A percentile compares a stretch with the other conserved stretches of the same genome.
These are phyloP conservation scores for Termitomyces sp. DNA, from an alignment of 768 basidiomycete species.

Conservation along the genomic window DNA sequence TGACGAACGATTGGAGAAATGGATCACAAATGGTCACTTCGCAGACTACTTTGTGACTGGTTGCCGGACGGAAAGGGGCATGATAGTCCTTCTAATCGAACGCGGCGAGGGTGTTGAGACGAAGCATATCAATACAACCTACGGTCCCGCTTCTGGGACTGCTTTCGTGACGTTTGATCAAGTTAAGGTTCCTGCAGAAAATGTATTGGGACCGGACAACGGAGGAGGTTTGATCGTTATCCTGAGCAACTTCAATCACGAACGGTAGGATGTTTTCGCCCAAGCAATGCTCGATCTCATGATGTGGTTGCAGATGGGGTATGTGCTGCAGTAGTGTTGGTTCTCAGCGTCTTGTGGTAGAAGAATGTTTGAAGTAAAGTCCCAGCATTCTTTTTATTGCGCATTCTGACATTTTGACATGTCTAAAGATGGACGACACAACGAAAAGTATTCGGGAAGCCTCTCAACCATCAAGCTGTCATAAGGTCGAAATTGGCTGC, in stretches of 20 bases:
- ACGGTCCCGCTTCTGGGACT: slow-evolving; percentile 62
- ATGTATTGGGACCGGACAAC: slow-evolving; percentile 45
- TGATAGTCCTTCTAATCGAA: slow-evolving; percentile 12
- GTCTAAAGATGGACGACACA: slow-evolving; percentile 62
- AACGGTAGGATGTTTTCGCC: slow-evolving; percentile 42
- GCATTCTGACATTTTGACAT: background rate
- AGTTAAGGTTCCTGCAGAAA: slow-evolving; percentile 45
- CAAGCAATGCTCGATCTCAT: background rate
- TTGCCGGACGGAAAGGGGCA: slow-evolving; percentile 42
- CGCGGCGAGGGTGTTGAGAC: slow-evolving; percentile 18
- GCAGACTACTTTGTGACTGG: slow-evolving; percentile 47
- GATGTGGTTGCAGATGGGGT: slow-evolving; percentile 42
- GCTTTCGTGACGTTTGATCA: slow-evolving; percentile 19
- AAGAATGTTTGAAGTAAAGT: slow-evolving; percentile 66
- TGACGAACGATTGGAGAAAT: slow-evolving; percentile 9
- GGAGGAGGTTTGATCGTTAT: slow-evolving; percentile 41
- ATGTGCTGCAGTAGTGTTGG: slow-evolving; percentile 55
- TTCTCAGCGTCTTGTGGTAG: slow-evolving; percentile 56
- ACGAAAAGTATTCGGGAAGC: slow-evolving; percentile 75
- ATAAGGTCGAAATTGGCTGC: slow-evolving; percentile 70
- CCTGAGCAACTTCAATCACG: slow-evolving; percentile 82
- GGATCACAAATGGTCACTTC: slow-evolving; percentile 39
- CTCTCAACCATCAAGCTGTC: slow-evolving; percentile 61
- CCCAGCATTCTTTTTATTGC: background rate
- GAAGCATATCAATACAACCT: slow-evolving; percentile 23